phyloP scores from a whole-genome alignment of 164 flowering plant species.

The Vitis cinerea region DNA sequence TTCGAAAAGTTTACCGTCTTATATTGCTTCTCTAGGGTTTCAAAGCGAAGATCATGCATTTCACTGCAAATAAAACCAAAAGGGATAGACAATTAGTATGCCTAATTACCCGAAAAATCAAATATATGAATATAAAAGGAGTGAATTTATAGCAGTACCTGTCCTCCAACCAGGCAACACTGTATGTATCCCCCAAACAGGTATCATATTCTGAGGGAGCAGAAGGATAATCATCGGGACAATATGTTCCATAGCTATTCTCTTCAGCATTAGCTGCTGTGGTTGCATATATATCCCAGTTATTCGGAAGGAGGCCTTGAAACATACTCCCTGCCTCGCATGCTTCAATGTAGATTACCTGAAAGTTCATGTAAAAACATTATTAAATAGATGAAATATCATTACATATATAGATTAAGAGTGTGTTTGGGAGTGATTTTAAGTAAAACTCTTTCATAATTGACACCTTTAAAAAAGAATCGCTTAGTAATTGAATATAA shows the following conservation, averaged over 20 bases:
- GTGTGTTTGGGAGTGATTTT: too few relatives aligned
- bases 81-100: too few relatives aligned
- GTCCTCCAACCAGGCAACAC: conserved; percentile 85
- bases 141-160: conserved; percentile 28
- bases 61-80: conserved; percentile 28
- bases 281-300: conserved; percentile 62
- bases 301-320: conserved; percentile 65
- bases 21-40: conserved; percentile 43
- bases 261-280: conserved; percentile 76
- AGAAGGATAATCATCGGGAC: conserved; percentile 49
- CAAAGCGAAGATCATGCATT: conserved; percentile 32
- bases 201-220: conserved; percentile 47
- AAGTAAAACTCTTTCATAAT: too few relatives aligned
- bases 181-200: conserved; percentile 73
- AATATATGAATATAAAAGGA: not conserved
- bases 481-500: too few relatives aligned
- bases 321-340: conserved; percentile 85
- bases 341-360: conserved; percentile 84
- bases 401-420: too few relatives aligned
- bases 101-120: too few relatives aligned
- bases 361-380: not conserved
- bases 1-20: conserved; percentile 26
- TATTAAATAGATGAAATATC: not conserved
- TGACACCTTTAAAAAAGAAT: too few relatives aligned
- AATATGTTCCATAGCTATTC: conserved; percentile 67